Percentiles rank a stretch among this genome's conserved stretches.
phyloP scores from a whole-genome alignment of 352 stramenopile genomes.

The Pythium myriotylum region DNA sequence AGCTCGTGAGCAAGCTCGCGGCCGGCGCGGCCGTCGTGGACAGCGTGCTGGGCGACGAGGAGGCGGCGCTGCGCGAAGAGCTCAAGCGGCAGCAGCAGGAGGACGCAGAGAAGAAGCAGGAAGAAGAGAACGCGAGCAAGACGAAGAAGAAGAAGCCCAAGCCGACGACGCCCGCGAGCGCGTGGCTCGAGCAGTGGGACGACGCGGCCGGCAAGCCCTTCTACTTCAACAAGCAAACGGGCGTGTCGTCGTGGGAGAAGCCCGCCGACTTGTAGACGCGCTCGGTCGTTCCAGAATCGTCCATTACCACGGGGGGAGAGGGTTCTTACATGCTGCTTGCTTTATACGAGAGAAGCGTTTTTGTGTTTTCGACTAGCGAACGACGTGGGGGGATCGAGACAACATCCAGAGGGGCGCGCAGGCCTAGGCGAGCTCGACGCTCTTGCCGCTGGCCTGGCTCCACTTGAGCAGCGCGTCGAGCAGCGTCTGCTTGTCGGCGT shows the following conservation, averaged over 20 bases:
- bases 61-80: slow-evolving; percentile 57
- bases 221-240: slow-evolving; percentile 89
- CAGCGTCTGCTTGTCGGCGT: slow-evolving; percentile 78
- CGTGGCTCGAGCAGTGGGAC: slow-evolving; percentile 85
- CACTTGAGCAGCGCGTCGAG: slow-evolving; percentile 88
- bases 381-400: too few relatives aligned
- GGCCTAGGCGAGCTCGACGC: slow-evolving; percentile 75
- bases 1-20: slow-evolving; percentile 65
- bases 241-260: slow-evolving; percentile 82
- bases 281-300: background rate
- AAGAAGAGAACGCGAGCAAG: slow-evolving; percentile 35
- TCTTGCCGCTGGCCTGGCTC: slow-evolving; percentile 88
- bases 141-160: background rate
- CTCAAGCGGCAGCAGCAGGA: slow-evolving; percentile 52
- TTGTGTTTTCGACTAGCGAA: too few relatives aligned
- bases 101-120: slow-evolving; percentile 25
- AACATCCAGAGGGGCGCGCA: too few relatives aligned
- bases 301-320: too few relatives aligned
- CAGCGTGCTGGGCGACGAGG: slow-evolving; percentile 69
- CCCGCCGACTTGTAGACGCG: slow-evolving; percentile 57
- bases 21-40: slow-evolving; percentile 68
- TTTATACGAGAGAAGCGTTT: too few relatives aligned
- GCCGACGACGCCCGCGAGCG: slow-evolving; percentile 6
- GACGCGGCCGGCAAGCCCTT: slow-evolving; percentile 74
- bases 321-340: too few relatives aligned